These are phyloP conservation scores for Skeletonema tropicum DNA, from an alignment of 108 stramenopile species.

Conservation along the genomic window DNA sequence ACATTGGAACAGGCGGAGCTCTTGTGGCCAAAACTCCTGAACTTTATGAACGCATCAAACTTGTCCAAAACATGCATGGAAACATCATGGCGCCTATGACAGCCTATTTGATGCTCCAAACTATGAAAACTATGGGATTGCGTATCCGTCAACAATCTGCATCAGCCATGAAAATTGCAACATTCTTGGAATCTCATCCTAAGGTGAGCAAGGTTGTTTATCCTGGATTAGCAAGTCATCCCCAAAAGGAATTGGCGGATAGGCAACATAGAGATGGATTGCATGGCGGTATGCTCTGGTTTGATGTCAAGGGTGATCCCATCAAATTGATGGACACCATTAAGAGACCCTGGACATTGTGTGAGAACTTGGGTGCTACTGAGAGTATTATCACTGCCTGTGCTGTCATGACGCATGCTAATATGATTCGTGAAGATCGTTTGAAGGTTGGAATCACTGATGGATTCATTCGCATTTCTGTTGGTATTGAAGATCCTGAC, in stretches of 20 bases:
- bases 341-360: constrained; percentile 83
- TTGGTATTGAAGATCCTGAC: constrained; percentile 79
- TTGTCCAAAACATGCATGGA: constrained; percentile 84
- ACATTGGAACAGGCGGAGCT: constrained; percentile 81
- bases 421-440: constrained; percentile 75
- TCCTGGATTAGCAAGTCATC: constrained; percentile 79
- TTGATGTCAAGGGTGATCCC: constrained; percentile 81
- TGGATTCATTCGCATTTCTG: constrained; percentile 84
- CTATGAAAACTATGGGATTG: constrained; percentile 85
- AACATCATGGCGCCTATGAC: constrained; percentile 86
- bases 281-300: constrained; percentile 89
- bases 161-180: constrained; percentile 79
- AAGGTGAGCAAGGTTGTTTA: constrained; percentile 76
- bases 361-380: constrained; percentile 82
- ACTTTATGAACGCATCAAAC: constrained; percentile 71
- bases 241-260: constrained; percentile 84
- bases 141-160: constrained; percentile 69
- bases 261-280: constrained; percentile 71
- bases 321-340: constrained; percentile 80
- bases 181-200: constrained; percentile 81
- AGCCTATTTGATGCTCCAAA: constrained; percentile 79
- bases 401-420: constrained; percentile 88
- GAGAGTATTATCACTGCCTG: constrained; percentile 85
- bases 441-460: constrained; percentile 86
- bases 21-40: constrained; percentile 70